Conservation (phyloP, 225 moss, liverwort and hornwort species). For the Ulota crispa region DNA sequence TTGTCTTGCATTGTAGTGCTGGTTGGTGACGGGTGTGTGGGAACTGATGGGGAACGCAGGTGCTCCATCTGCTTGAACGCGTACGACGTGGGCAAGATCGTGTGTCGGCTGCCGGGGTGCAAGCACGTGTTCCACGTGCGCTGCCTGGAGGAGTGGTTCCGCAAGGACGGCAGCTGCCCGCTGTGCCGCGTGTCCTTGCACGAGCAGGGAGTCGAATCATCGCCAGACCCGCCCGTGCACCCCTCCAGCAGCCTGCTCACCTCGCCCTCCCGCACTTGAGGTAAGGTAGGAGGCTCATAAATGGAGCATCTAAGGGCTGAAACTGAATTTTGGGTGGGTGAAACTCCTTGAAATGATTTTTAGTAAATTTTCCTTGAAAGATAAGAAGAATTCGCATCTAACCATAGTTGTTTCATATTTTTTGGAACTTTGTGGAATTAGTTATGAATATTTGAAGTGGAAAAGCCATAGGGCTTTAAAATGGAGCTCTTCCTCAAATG, state of each 20-base stretch:
- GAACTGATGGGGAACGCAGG: constrained; percentile 25
- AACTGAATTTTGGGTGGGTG: no score
- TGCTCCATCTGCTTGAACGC: constrained; percentile 53
- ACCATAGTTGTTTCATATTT: no score
- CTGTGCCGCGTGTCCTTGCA: constrained; percentile 49
- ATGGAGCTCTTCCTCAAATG: no score
- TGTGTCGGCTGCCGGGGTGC: constrained; percentile 48
- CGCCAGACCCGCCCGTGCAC: constrained; percentile 1
- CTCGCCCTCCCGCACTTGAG: not conserved
- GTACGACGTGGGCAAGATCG: constrained; percentile 38
- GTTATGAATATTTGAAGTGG: no score
- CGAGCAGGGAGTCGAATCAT: constrained; percentile 22
- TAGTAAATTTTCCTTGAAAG: no score
- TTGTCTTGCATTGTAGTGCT: no score
- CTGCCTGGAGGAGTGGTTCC: constrained; percentile 55
- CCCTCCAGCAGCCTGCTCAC: constrained; percentile 4
- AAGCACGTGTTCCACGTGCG: constrained; percentile 51
- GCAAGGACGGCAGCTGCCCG: constrained; percentile 42
- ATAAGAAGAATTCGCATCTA: no score
- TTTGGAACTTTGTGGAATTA: no score
- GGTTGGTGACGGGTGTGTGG: not conserved
- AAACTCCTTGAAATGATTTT: no score
- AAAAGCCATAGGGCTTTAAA: no score
- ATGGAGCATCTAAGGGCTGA: no score
- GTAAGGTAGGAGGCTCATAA: no score